These are phyloP conservation scores for Sclerotinia spermophila DNA, from an alignment of 2,329 filamentous ascomycete species.

Conservation along the genomic window DNA sequence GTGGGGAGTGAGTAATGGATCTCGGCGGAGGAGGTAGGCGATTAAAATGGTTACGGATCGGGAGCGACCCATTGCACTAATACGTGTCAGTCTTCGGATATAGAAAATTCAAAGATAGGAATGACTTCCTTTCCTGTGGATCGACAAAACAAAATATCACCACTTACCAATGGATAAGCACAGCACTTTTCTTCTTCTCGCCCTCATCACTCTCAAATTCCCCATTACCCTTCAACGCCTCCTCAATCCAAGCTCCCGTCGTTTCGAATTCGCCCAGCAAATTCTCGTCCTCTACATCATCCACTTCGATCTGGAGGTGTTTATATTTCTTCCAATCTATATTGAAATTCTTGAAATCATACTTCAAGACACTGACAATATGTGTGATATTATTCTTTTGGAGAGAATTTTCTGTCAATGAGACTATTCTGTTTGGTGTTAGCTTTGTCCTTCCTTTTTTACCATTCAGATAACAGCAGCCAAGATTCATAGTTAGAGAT, in stretches of 20 bases:
- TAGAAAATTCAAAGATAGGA: not conserved
- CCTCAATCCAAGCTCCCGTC: slow-evolving; percentile 79
- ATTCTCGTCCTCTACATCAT: slow-evolving; percentile 89
- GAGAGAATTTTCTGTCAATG: slow-evolving; percentile 69
- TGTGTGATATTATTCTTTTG: slow-evolving; percentile 77
- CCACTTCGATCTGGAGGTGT: slow-evolving; percentile 77
- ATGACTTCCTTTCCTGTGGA: slow-evolving; percentile 9
- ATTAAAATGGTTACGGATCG: slow-evolving; percentile 81
- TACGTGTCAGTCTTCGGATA: slow-evolving; percentile 21
- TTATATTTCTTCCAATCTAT: slow-evolving; percentile 54
- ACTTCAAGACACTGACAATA: slow-evolving; percentile 76
- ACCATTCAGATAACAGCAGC: not conserved
- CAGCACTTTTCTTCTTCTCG: slow-evolving; percentile 48
- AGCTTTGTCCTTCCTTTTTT: not conserved
- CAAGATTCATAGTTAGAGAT: slow-evolving; percentile 10
- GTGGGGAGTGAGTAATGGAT: slow-evolving; percentile 44
- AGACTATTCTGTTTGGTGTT: slow-evolving; percentile 58
- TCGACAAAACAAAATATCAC: slow-evolving; percentile 19
- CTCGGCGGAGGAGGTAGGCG: slow-evolving; percentile 76
- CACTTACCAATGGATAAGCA: slow-evolving; percentile 69
- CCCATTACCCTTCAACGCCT: slow-evolving; percentile 60
- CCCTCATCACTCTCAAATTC: slow-evolving; percentile 48
- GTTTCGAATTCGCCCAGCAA: slow-evolving; percentile 74
- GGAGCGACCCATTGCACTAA: slow-evolving; percentile 92
- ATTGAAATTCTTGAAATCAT: slow-evolving; percentile 54